A percentile compares a stretch with the other conserved stretches of the same genome.
These are phyloP conservation scores for Aphanocladium album DNA, from an alignment of 2,329 filamentous ascomycete genomes.

Conservation along the genomic window DNA sequence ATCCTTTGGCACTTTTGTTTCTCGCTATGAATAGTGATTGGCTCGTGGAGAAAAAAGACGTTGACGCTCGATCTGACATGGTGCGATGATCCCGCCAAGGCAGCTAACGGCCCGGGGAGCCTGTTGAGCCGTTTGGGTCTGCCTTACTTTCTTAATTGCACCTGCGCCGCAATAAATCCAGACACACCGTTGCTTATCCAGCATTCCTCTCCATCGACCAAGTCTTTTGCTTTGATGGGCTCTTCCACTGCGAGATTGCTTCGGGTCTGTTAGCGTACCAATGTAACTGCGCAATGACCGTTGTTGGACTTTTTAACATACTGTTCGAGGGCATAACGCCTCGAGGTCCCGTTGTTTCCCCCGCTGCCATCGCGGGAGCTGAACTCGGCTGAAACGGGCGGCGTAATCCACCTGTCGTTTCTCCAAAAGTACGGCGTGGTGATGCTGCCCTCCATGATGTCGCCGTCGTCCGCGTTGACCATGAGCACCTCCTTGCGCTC, in stretches of 20 bases:
- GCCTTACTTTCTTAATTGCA: slow-evolving; percentile 26
- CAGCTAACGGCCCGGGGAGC: background rate
- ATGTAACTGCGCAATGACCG: slow-evolving; percentile 9
- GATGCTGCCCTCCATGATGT: slow-evolving; percentile 80
- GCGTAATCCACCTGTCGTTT: slow-evolving; percentile 71
- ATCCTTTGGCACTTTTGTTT: background rate
- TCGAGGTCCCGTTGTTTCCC: slow-evolving; percentile 76
- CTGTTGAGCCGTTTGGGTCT: background rate
- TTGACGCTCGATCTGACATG: background rate
- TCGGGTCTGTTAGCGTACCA: background rate
- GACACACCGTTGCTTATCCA: slow-evolving; percentile 87
- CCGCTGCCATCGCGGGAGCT: slow-evolving; percentile 50
- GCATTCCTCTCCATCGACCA: slow-evolving; percentile 69
- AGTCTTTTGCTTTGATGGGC: slow-evolving; percentile 50
- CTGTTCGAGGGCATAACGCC: slow-evolving; percentile 75
- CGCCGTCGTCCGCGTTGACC: slow-evolving; percentile 52
- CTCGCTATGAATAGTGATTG: background rate
- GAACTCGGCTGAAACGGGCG: slow-evolving; percentile 49
- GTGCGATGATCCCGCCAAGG: background rate
- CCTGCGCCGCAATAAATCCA: slow-evolving; percentile 60
- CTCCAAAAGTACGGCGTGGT: slow-evolving; percentile 81
- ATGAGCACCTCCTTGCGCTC: slow-evolving; percentile 69
- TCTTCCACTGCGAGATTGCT: slow-evolving; percentile 62
- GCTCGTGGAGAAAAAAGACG: background rate
- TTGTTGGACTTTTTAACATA: slow-evolving; percentile 28